These are phyloP conservation scores for Cordyceps cicadae DNA, from an alignment of 2,329 filamentous ascomycete species.

Conservation along the genomic window DNA sequence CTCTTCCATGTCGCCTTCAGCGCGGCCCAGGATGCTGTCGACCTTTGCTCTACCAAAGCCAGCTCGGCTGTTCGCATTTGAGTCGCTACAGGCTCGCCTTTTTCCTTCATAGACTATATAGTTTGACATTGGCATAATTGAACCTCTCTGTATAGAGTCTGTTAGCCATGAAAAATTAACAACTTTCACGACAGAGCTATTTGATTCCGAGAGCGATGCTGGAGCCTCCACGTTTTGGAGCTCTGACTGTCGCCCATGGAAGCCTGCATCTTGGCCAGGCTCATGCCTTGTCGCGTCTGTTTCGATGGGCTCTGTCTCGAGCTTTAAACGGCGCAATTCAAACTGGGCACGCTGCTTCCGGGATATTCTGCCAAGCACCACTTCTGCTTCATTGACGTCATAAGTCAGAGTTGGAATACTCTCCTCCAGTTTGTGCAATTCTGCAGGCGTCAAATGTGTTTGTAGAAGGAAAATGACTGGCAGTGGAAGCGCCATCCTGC, in stretches of 20 bases:
- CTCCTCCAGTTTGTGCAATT: slow-evolving; percentile 56
- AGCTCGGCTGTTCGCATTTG: not conserved
- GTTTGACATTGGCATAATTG: slow-evolving; percentile 37
- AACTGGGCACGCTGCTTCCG: slow-evolving; percentile 64
- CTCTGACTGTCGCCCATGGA: slow-evolving; percentile 14
- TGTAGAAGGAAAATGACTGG: slow-evolving; percentile 67
- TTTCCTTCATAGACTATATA: slow-evolving; percentile 49
- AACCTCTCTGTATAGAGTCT: slow-evolving; percentile 39
- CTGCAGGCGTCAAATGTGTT: slow-evolving; percentile 56
- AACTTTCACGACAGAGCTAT: slow-evolving; percentile 34
- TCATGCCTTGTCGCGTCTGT: not conserved
- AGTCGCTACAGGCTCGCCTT: slow-evolving; percentile 16
- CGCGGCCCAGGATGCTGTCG: slow-evolving; percentile 17
- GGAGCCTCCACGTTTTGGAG: slow-evolving; percentile 14
- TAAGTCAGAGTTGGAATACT: slow-evolving; percentile 60
- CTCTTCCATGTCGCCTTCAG: slow-evolving; percentile 13
- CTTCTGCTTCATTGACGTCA: slow-evolving; percentile 59
- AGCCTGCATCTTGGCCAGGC: not conserved
- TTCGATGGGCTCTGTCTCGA: slow-evolving; percentile 43
- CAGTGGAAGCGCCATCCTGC: slow-evolving; percentile 24
- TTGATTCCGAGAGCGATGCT: not conserved
- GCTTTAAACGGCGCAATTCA: slow-evolving; percentile 62
- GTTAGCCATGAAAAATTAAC: slow-evolving; percentile 52
- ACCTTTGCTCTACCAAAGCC: not conserved
- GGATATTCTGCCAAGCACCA: slow-evolving; percentile 67